Base-by-base conservation (phyloP, 257 asterid species). In the Fraxinus pennsylvanica region DNA sequence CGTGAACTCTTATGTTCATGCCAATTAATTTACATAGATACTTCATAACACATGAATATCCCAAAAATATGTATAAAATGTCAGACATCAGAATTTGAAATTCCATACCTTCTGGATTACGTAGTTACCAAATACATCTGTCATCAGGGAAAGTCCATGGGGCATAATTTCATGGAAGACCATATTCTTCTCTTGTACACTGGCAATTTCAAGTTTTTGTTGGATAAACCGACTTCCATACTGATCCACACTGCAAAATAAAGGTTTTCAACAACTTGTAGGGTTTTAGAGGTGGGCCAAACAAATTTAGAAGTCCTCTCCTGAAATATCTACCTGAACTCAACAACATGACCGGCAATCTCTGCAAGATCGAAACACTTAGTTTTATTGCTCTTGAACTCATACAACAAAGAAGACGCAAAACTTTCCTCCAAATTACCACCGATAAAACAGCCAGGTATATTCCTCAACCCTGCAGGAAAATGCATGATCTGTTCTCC, bases 41-140 rank as follows among this genome's bases (percentile, higher is more conserved):
- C 30, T 54, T 38, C 14, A 74, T 30, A 57, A 77, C 4, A n/a
- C 33, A 76, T 50, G 27, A 74, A 57, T 17, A 33, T 63, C 29
- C 32, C 30, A 47, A 33, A 30, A 30, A 13, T 39, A 68, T 22
- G 4, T 6, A 19, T 9, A 13, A 74, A 79, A 22, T 68, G 65
- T 43, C 41, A 59, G 57, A 81, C 9, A 54, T 36, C 77, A 66
- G 73, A 22, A 13, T 14, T 30, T 22, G 41, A 65, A 21, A 38
- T 35, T 79, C 15, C 4, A 32, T 85, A 91, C 97, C 97, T 91
- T 93, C 67, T 91, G 97, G 83, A 93, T 86, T 76, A 93, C 97
- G 83, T 93, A 93, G 80, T 93, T 93, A 65, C 97, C 97, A 32
- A 91, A 93, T 72, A 91, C 97, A 84, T 91, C 97, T 25, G 96